These are phyloP conservation scores for Mallotus japonicus DNA, from an alignment of 441 rosid species.

Conservation along the genomic window DNA sequence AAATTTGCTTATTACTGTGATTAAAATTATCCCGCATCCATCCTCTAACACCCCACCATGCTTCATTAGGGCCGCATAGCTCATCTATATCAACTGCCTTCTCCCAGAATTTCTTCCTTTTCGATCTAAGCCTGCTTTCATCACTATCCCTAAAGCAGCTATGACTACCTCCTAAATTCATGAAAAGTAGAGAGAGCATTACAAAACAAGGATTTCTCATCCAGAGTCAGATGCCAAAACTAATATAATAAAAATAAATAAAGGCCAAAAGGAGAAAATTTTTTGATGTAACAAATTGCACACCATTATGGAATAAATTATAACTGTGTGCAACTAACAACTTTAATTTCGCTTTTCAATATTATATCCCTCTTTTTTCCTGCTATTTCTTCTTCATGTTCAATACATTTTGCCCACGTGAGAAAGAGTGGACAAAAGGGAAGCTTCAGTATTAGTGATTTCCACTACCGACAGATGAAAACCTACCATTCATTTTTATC, in stretches of 20 bases:
- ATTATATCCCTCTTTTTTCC: conserved; percentile 2
- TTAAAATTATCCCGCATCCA: conserved; percentile 82
- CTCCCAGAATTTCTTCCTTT: conserved; percentile 91
- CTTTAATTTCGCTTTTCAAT: background rate
- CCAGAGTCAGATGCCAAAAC: background rate
- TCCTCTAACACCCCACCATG: conserved; percentile 98
- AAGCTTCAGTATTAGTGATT: background rate
- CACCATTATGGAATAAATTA: too few species aligned
- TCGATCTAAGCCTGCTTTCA: conserved; percentile 83
- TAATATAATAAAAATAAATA: background rate
- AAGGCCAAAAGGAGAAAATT: background rate
- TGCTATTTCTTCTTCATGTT: background rate
- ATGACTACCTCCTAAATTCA: conserved; percentile 82
- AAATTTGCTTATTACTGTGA: conserved; percentile 64
- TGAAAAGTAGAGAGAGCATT: conserved; percentile 5
- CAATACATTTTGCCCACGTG: background rate
- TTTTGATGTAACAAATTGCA: too few species aligned
- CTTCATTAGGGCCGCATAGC: conserved; percentile 73
- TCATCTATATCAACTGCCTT: conserved; percentile 84
- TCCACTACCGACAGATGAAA: background rate
- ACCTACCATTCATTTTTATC: background rate
- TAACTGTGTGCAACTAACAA: background rate
- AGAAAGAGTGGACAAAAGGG: background rate
- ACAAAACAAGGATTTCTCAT: background rate
- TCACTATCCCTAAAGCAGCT: conserved; percentile 91